Base-by-base conservation (phyloP, 495 filamentous ascomycete species). In the Penicillium soppii region DNA sequence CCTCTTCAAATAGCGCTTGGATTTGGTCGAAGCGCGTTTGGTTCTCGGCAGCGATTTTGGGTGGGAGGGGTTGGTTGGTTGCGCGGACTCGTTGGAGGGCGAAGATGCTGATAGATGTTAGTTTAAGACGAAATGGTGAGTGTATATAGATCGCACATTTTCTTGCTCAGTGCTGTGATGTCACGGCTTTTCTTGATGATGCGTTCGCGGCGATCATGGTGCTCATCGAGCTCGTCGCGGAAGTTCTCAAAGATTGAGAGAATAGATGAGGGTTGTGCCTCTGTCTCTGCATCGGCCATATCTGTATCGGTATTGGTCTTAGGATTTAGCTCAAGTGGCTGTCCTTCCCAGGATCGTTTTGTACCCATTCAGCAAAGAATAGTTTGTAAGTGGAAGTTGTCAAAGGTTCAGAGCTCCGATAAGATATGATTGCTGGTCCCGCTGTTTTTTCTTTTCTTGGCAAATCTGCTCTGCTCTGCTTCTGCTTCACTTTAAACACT, bases 121-220 rank as follows among this genome's bases (percentile, higher is more conserved):
- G 50, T 52, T 47, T 17, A 5, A 2, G 26, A 40, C 22, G 10
- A 25, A n/a, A 7, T 59, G 25, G 40, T 15, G 17, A 3, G 12
- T 19, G 40, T 13, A 3, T 12, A 5, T 39, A 27, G 37, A 1
- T 4, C 35, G 46, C 70, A 96, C 94, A 97, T 95, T 76, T 97
- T 97, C 79, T 98, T 98, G 72, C 91, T 96, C 33, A 89, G 66
- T 0, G 89, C 91, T 7, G 95, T 98, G 53, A 97, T 86, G 71
- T 97, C 94, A 33, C 92, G 76, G 12, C 87, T 91, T 2, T 83
- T 83, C 71, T 97, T 97, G 52, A 92, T 89, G 47, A 96, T 80
- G 21, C 87, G 81, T 69, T 96, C 91, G 29, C 94, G 83, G 10
- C 92, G 84, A 70, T 96, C 95, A 56, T 98, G 89, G 63, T 98